Base-by-base conservation (phyloP, 2,329 filamentous ascomycete species). In the Aspergillus jensenii region DNA sequence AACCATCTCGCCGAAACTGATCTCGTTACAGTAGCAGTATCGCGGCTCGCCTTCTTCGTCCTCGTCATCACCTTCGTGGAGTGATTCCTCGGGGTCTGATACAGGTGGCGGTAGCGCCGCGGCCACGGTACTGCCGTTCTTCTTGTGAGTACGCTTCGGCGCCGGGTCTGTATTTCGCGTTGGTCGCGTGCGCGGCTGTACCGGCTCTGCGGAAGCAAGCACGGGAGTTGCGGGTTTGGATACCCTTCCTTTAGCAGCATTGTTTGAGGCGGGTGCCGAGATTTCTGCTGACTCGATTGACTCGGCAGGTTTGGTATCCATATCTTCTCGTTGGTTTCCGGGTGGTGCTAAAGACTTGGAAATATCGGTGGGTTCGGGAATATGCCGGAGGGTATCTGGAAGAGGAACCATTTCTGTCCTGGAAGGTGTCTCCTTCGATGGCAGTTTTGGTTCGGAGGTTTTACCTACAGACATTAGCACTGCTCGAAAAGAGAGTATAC, bases 1-100 rank as follows among this genome's bases (percentile, higher is more conserved):
- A 44, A 93, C 89, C 90, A 93, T 93, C 75, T 91, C 89, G 19
- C 90, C 90, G 69, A 91, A 93, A 67, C 89, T 91, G 55, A 91
- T 87, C 48, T 87, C 84, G 65, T 91, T 89, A 72, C 90, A 92
- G 75, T 90, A 90, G 73, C 90, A 91, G 73, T 93, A 93, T 14
- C 86, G 81, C 39, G 87, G 88, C 70, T 93, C 90, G 62, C 90
- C 85, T 4, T 83, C 85, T 60, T 89, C 87, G 39, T 82, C 80
- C 37, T 89, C 86, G 7, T 86, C 85, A 12, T 86, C 87, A 1
- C 79, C 79, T 23, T 79, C 80, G 21, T 75, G 68, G 7, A 74
- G 67, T 3, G 74, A 74, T 14, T 81, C 78, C 60, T 65, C 76
- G 15, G 79, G 74, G 52, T 78, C 78, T 0, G 70, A 73, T 35